Percentiles rank a stretch among this genome's conserved stretches.
These are phyloP conservation scores for Rhexocercosporidium sp. DNA, from an alignment of 2,329 filamentous ascomycete species.

Conservation along the genomic window DNA sequence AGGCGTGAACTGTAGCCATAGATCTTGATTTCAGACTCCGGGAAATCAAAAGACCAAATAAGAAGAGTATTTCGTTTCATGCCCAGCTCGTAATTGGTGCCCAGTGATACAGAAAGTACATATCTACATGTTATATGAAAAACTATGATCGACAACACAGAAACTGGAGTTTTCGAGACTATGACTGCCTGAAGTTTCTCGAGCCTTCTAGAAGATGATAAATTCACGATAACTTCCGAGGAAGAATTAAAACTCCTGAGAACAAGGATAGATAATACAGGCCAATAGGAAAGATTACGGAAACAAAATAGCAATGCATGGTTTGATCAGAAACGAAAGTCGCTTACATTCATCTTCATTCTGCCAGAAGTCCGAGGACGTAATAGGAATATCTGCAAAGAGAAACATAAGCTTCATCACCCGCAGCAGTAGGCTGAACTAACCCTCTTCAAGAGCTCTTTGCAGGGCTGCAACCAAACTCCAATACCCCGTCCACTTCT, in stretches of 20 bases:
- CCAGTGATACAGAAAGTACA: not conserved
- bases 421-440: constrained; percentile 26
- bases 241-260: too few species aligned
- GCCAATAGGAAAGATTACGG: too few species aligned
- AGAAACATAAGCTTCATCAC: constrained; percentile 29
- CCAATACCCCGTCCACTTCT: constrained; percentile 93
- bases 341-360: constrained; percentile 70
- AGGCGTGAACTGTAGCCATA: too few species aligned
- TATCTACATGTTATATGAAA: not conserved
- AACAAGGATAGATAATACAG: too few species aligned
- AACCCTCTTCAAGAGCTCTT: constrained; percentile 86
- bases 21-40: too few species aligned
- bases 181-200: not conserved
- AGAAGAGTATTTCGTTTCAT: not conserved
- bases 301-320: not conserved
- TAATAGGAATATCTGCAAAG: constrained; percentile 78
- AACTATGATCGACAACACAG: not conserved
- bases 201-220: too few species aligned
- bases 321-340: not conserved
- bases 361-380: constrained; percentile 85
- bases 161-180: not conserved
- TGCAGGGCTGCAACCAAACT: constrained; percentile 88
- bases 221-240: too few species aligned
- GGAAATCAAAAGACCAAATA: not conserved
- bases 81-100: not conserved